Evolutionary conservation across 768 basidiomycete species (phyloP).

Genomic region (Gloeostereum incarnatum): DNA sequence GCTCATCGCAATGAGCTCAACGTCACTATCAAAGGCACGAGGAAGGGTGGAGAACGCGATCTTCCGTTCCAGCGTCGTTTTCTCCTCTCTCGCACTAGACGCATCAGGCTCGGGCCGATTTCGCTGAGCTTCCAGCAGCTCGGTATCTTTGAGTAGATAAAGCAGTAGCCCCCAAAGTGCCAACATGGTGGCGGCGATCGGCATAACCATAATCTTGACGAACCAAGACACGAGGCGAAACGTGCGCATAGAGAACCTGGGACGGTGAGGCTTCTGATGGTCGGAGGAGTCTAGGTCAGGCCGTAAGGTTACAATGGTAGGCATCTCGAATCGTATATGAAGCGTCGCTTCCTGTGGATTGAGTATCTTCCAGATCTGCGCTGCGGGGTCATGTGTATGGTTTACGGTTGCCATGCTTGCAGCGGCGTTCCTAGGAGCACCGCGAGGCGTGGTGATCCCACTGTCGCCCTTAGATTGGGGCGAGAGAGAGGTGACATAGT

Average conservation of each 20-base stretch:
- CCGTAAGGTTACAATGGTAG: slow-evolving; percentile 63
- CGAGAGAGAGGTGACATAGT: slow-evolving; percentile 57
- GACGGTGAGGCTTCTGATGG: slow-evolving; percentile 18
- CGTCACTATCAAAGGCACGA: slow-evolving; percentile 74
- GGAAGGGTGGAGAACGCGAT: slow-evolving; percentile 63
- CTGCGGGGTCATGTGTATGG: slow-evolving; percentile 41
- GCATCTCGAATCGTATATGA: slow-evolving; percentile 75
- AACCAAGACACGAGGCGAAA: slow-evolving; percentile 62
- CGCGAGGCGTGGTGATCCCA: slow-evolving; percentile 17
- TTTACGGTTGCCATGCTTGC: slow-evolving; percentile 7
- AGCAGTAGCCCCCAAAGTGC: slow-evolving; percentile 69
- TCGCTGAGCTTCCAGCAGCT: slow-evolving; percentile 81
- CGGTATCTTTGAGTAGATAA: slow-evolving; percentile 85
- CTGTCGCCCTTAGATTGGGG: slow-evolving; percentile 20
- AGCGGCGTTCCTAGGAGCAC: slow-evolving; percentile 1
- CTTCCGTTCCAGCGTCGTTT: slow-evolving; percentile 26
- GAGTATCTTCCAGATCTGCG: slow-evolving; percentile 67
- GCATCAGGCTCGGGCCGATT: slow-evolving; percentile 41
- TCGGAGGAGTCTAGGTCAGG: slow-evolving; percentile 22
- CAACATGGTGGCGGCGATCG: slow-evolving; percentile 71
- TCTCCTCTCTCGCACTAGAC: slow-evolving; percentile 18
- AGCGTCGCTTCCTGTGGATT: slow-evolving; percentile 62
- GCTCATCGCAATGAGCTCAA: slow-evolving; percentile 72
- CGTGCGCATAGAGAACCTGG: slow-evolving; percentile 37
- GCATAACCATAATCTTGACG: slow-evolving; percentile 74